Percentiles rank a stretch among this genome's conserved stretches.
phyloP scores from a whole-genome alignment of 257 asterid genomes.

The Cynanchum wilfordii region DNA sequence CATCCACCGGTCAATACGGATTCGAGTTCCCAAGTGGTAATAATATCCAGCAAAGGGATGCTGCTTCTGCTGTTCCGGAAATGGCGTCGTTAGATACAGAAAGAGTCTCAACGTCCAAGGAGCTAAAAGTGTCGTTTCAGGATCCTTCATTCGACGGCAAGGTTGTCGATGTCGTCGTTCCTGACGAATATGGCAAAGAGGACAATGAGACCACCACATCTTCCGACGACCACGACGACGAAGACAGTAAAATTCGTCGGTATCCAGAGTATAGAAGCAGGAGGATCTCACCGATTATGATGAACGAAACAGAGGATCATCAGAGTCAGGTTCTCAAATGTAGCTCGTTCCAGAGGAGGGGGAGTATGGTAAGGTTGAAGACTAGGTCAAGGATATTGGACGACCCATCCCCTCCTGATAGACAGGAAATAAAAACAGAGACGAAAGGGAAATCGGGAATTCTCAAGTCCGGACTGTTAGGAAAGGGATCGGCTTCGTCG shows the following conservation, averaged over 20 bases:
- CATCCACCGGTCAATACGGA: conserved; percentile 10
- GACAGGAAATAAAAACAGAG: conserved; percentile 38
- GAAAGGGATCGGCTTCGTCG: conserved; percentile 33
- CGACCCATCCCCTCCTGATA: conserved; percentile 38
- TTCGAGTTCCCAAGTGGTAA: conserved; percentile 13
- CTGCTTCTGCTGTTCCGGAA: conserved; percentile 36
- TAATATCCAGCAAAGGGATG: conserved; percentile 40
- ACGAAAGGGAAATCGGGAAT: conserved; percentile 16
- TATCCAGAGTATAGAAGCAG: conserved; percentile 23
- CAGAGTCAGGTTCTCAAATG: conserved; percentile 50
- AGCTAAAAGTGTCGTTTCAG: conserved; percentile 32
- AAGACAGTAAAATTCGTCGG: neutral
- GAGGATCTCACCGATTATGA: conserved; percentile 10
- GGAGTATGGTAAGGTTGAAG: conserved; percentile 41
- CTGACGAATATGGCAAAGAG: conserved; percentile 12
- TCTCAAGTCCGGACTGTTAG: conserved; percentile 31
- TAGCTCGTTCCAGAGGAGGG: conserved; percentile 50
- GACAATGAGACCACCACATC: conserved; percentile 11
- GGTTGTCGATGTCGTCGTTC: conserved; percentile 36
- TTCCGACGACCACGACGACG: conserved; percentile 30
- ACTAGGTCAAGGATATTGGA: conserved; percentile 69
- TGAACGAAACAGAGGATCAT: conserved; percentile 22
- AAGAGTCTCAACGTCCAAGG: conserved; percentile 26
- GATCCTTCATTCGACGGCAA: conserved; percentile 13
- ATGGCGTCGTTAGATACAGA: neutral